These are phyloP conservation scores for Taphrina communis DNA, from an alignment of 1,139 yeast species.

Conservation along the genomic window DNA sequence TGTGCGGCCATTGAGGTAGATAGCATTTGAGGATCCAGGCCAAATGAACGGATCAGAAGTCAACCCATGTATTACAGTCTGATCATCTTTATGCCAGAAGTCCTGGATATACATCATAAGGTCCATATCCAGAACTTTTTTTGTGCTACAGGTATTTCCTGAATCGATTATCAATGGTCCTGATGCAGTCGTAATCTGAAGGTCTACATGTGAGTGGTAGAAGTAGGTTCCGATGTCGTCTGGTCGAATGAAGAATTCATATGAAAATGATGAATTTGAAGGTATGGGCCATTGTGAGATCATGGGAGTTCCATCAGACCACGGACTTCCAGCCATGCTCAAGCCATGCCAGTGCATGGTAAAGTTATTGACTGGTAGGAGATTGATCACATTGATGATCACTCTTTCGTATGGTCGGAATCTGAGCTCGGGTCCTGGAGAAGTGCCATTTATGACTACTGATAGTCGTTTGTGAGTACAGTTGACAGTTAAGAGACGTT, in stretches of 20 bases:
- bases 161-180: constrained; percentile 59
- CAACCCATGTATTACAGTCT: constrained; percentile 51
- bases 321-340: constrained; percentile 45
- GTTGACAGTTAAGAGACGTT: constrained; percentile 9
- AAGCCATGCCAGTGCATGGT: constrained; percentile 42
- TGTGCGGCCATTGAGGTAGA: constrained; percentile 49
- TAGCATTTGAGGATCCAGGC: constrained; percentile 58
- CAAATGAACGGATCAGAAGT: constrained; percentile 60
- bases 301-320: constrained; percentile 67
- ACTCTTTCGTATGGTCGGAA: constrained; percentile 19
- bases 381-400: constrained; percentile 33
- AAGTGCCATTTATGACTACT: constrained; percentile 36
- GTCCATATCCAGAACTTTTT: constrained; percentile 57
- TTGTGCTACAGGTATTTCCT: constrained; percentile 57
- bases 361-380: constrained; percentile 18
- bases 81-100: constrained; percentile 56
- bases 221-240: constrained; percentile 65
- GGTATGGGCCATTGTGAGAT: constrained; percentile 68
- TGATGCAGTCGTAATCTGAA: constrained; percentile 66
- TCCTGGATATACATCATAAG: constrained; percentile 53
- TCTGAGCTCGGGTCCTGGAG: constrained; percentile 37
- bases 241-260: constrained; percentile 58
- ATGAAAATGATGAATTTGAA: constrained; percentile 51
- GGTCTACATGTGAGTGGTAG: constrained; percentile 66
- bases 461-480: constrained; percentile 28